phyloP scores from a whole-genome alignment of 352 stramenopile genomes.

The Lagenidium sp. region DNA sequence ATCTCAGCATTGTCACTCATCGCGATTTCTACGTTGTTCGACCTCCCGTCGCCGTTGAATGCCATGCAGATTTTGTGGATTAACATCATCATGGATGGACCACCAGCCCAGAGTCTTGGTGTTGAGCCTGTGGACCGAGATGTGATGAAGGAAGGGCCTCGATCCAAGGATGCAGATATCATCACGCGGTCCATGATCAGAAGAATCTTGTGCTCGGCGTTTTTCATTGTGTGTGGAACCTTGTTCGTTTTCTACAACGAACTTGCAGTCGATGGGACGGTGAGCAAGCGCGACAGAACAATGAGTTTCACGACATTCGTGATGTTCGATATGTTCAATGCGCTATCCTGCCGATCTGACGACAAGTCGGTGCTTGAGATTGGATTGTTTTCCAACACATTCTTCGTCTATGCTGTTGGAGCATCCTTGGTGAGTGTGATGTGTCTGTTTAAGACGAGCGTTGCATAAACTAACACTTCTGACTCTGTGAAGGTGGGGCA shows the following conservation, averaged over 20 bases:
- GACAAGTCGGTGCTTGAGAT: conserved; percentile 93
- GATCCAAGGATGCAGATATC: conserved; percentile 65
- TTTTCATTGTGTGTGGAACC: conserved; percentile 69
- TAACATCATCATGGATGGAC: conserved; percentile 97
- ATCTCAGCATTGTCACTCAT: conserved; percentile 89
- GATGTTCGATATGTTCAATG: conserved; percentile 98
- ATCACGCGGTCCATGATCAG: conserved; percentile 67
- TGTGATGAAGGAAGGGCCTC: conserved; percentile 81
- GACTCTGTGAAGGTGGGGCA: conserved; percentile 67
- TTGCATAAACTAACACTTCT: too few relatives aligned
- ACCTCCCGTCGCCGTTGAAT: conserved; percentile 79
- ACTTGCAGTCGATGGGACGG: conserved; percentile 72
- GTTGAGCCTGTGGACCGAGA: conserved; percentile 82
- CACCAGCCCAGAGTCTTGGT: conserved; percentile 73
- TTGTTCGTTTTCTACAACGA: conserved; percentile 85
- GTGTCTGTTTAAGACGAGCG: too few relatives aligned
- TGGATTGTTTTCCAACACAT: conserved; percentile 87
- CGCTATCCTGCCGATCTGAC: conserved; percentile 92
- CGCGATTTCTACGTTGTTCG: conserved; percentile 52
- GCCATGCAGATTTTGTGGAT: conserved; percentile 97
- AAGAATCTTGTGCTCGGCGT: conserved; percentile 55
- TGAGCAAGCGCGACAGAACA: conserved; percentile 93
- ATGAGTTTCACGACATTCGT: conserved; percentile 99
- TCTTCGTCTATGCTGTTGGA: conserved; percentile 91
- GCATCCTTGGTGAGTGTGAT: conserved; percentile 63